Conservation (phyloP, 345 rosid genomes). For the Mangifera indica region DNA sequence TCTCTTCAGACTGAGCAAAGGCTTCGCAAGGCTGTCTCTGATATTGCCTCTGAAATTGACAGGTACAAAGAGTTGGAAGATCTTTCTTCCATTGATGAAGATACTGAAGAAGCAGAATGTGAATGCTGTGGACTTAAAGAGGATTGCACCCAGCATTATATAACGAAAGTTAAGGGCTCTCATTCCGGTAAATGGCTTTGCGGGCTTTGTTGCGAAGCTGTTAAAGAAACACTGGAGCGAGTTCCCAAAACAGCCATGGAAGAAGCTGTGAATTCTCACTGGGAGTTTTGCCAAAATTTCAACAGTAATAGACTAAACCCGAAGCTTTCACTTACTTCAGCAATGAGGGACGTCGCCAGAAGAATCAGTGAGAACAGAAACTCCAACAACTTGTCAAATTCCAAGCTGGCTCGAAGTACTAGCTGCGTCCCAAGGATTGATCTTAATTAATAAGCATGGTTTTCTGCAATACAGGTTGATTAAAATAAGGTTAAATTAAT, state of each 20-base stretch:
- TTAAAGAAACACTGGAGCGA: constrained; percentile 31
- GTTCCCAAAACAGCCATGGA: constrained; percentile 20
- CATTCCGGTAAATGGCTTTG: constrained; percentile 48
- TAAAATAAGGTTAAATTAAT: too few relatives aligned
- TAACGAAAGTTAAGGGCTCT: constrained; percentile 26
- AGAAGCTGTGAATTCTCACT: constrained; percentile 43
- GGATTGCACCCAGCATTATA: constrained; percentile 43
- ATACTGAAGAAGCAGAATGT: constrained; percentile 41
- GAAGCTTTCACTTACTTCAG: constrained; percentile 36
- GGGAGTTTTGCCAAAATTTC: constrained; percentile 43
- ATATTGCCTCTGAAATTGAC: constrained; percentile 28
- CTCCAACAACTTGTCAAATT: constrained; percentile 22
- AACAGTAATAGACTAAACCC: constrained; percentile 41
- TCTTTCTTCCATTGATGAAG: constrained; percentile 13
- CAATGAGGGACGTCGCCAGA: constrained; percentile 45
- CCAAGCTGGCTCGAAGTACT: constrained; percentile 34
- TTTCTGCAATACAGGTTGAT: not conserved
- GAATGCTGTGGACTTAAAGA: constrained; percentile 52
- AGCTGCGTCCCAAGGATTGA: constrained; percentile 44
- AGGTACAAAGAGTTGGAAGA: constrained; percentile 14
- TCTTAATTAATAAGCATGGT: constrained; percentile 3
- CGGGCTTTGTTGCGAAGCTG: constrained; percentile 56
- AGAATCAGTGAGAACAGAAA: constrained; percentile 33
- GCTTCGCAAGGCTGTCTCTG: constrained; percentile 36
- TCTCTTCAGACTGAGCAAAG: constrained; percentile 26